Conservation (phyloP, 208 protist species). For the Pavlovales sp. region DNA sequence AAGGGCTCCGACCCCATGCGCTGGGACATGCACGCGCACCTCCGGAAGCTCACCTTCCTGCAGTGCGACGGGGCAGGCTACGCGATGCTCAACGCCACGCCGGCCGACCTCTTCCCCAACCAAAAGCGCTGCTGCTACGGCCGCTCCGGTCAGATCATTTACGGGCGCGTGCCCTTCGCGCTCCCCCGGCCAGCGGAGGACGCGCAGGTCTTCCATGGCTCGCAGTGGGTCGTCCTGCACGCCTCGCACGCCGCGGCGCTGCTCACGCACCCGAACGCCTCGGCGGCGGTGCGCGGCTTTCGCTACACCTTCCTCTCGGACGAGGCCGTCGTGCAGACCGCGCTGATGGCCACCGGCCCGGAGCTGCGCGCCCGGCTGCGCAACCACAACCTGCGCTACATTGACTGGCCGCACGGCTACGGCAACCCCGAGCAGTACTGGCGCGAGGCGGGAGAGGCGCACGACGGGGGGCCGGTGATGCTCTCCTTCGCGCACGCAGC, state of each 20-base stretch:
- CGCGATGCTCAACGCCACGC: not conserved
- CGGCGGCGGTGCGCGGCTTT: not conserved
- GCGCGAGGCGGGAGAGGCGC: not conserved
- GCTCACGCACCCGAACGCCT: not conserved
- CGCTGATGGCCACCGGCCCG: not conserved
- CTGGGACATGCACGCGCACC: not conserved
- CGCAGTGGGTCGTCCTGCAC: slow-evolving; percentile 23
- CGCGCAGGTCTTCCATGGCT: slow-evolving; percentile 7
- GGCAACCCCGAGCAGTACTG: slow-evolving; percentile 19
- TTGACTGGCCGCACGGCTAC: slow-evolving; percentile 44
- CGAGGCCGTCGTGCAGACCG: slow-evolving; percentile 33
- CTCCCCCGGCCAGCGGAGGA: not conserved
- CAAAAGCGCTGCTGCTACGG: slow-evolving; percentile 21
- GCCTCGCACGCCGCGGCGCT: not conserved
- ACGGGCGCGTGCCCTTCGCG: not conserved
- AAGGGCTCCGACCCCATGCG: not conserved
- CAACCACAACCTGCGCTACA: slow-evolving; percentile 35
- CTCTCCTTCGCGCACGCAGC: not conserved
- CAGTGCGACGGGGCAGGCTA: slow-evolving; percentile 25
- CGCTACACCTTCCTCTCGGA: slow-evolving; percentile 24
- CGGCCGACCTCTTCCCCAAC: not conserved
- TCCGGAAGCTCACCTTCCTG: slow-evolving; percentile 6
- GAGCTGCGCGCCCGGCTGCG: not conserved
- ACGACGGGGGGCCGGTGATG: slow-evolving; percentile 5
- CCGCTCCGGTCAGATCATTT: slow-evolving; percentile 26